These are phyloP conservation scores for Phialophora expanda DNA, from an alignment of 2,329 filamentous ascomycete genomes.

Conservation along the genomic window DNA sequence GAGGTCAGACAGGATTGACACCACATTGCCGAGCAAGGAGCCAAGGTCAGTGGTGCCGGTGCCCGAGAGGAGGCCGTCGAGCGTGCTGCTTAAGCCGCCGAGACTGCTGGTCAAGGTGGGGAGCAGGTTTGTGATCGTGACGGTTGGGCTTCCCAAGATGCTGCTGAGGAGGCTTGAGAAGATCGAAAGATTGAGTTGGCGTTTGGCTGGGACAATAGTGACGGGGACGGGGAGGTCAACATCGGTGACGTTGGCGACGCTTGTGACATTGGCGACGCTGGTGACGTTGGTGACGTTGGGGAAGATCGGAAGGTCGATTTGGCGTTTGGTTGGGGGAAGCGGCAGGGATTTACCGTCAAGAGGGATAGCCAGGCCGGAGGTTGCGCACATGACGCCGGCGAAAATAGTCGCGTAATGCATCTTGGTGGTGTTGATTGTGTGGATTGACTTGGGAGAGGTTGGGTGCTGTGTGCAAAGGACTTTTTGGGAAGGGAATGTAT, in stretches of 20 bases:
- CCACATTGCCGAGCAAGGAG: slow-evolving; percentile 7
- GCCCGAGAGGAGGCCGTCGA: slow-evolving; percentile 18
- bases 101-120: slow-evolving; percentile 20
- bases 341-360: slow-evolving; percentile 23
- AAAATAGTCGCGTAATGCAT: slow-evolving; percentile 36
- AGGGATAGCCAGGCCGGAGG: slow-evolving; percentile 32
- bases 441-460: slow-evolving; percentile 1
- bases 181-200: slow-evolving; percentile 7
- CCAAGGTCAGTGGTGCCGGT: slow-evolving; percentile 20
- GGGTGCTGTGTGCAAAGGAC: slow-evolving; percentile 1
- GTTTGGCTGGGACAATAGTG: background rate
- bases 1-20: slow-evolving; percentile 15
- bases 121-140: slow-evolving; percentile 24
- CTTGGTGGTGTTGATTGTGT: slow-evolving; percentile 20
- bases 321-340: too few species aligned
- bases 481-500: slow-evolving; percentile 13
- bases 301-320: too few species aligned
- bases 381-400: slow-evolving; percentile 30
- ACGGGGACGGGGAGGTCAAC: background rate
- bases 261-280: too few species aligned
- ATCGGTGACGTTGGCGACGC: background rate
- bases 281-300: too few species aligned
- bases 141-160: slow-evolving; percentile 19
- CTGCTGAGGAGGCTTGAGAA: slow-evolving; percentile 16
- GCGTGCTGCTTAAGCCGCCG: slow-evolving; percentile 8